Base-by-base conservation (phyloP, 495 filamentous ascomycete genomes). In the Durotheca rogersii region DNA sequence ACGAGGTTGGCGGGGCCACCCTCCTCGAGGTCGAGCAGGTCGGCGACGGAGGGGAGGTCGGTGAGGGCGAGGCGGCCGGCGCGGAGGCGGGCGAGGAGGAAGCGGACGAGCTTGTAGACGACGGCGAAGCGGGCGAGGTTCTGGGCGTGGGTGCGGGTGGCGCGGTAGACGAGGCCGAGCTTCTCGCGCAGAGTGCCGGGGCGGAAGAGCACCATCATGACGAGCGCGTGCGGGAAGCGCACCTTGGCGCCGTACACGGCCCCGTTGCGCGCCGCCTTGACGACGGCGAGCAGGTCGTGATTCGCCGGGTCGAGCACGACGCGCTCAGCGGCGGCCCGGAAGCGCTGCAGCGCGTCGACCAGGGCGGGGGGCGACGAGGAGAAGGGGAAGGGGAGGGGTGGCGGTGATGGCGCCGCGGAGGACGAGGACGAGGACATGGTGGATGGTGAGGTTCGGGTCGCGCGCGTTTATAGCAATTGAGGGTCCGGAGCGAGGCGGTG, bases 221-320 rank as follows among this genome's bases (percentile, higher is more conserved):
- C 93, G 50, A 98, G 80, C 41, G 93, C 93, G 73, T 98, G 93
- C 60, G 93, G 93, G 76, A 97, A 96, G 55, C 93, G 90, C 67
- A 99, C 89, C 81, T 97, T 99, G 58, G 90, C 83, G 19, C 93
- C 93, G 73, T 97, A 99, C 49, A 96, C 89, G 53, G 90, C 82
- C 67, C 93, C 93, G 85, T 97, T 99, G 68, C 93, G 90, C 38
- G 90, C 83, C 52, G 80, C 88, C 75, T 99, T 99, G 61, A 92
- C 49, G 56, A 99, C 75, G 18, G 87, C 77, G 19, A 99, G 81
- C 41, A 89, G 61, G 58, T 89, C 88, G 47, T 89, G 86, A 68
- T 95, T 85, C 51, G 81, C 72, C 2, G 92, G 89, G 67, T 97
- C 81, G 29, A 92, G 83, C 48, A 95, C 71, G 37, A 92, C 74